These are phyloP conservation scores for Zymoseptoria brevis DNA, from an alignment of 2,329 filamentous ascomycete species.

Conservation along the genomic window DNA sequence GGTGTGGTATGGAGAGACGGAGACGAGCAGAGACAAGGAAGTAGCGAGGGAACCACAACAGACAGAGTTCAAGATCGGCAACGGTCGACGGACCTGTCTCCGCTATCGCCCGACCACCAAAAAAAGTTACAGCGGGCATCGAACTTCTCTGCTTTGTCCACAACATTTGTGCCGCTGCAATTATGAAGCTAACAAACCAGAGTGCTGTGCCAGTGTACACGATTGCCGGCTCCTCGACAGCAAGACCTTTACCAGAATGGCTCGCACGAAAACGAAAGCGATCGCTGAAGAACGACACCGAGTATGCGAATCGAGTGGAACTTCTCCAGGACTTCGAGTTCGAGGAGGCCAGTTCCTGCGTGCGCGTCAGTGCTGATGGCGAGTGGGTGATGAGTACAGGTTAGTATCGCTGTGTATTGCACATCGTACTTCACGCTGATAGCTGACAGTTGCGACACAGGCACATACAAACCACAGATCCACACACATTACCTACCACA, in stretches of 20 bases:
- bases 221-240: conserved; percentile 81
- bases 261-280: conserved; percentile 81
- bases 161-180: background rate
- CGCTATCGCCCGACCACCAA: background rate
- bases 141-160: background rate
- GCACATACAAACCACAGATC: conserved; percentile 71
- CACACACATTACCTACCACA: conserved; percentile 94
- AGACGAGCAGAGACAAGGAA: background rate
- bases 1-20: background rate
- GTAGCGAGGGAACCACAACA: background rate
- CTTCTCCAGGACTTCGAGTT: conserved; percentile 97
- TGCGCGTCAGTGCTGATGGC: conserved; percentile 87
- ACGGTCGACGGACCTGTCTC: background rate
- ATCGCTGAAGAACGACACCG: conserved; percentile 83
- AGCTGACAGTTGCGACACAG: conserved; percentile 30
- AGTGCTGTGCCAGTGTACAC: conserved; percentile 88
- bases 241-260: conserved; percentile 88
- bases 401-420: conserved; percentile 32
- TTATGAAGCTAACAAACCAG: conserved; percentile 75
- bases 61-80: background rate
- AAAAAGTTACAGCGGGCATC: background rate
- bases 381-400: conserved; percentile 96
- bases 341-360: conserved; percentile 85
- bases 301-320: conserved; percentile 90
- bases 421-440: conserved; percentile 11